These are phyloP conservation scores for Diplodia corticola DNA, from an alignment of 2,329 filamentous ascomycete genomes.

Conservation along the genomic window DNA sequence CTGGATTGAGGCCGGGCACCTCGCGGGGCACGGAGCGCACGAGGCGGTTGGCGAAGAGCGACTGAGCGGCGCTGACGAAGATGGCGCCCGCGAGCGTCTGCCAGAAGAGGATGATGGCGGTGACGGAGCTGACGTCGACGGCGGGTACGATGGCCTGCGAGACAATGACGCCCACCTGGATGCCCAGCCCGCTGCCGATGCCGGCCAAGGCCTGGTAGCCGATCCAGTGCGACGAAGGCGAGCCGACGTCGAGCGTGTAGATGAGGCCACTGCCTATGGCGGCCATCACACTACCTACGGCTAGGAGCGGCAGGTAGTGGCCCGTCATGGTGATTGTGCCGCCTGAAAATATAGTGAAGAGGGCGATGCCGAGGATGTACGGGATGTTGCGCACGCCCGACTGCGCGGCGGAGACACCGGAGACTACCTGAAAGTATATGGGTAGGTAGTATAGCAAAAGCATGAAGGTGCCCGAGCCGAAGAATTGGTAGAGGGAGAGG, in stretches of 20 bases:
- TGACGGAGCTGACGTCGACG: conserved; percentile 42
- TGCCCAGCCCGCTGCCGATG: conserved; percentile 44
- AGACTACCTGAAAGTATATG: conserved; percentile 51
- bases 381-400: conserved; percentile 48
- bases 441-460: conserved; percentile 49
- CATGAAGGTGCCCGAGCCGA: conserved; percentile 40
- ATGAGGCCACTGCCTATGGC: conserved; percentile 45
- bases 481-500: conserved; percentile 40
- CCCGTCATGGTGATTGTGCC: conserved; percentile 33
- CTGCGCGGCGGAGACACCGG: conserved; percentile 34
- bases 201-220: conserved; percentile 52
- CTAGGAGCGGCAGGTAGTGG: conserved; percentile 37
- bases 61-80: conserved; percentile 45
- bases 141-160: conserved; percentile 40
- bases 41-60: conserved; percentile 45
- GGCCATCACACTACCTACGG: conserved; percentile 34
- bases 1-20: conserved; percentile 39
- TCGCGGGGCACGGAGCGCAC: conserved; percentile 35
- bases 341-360: conserved; percentile 31
- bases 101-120: conserved; percentile 45
- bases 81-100: conserved; percentile 47
- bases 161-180: conserved; percentile 46
- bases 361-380: conserved; percentile 38
- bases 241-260: conserved; percentile 42
- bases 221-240: conserved; percentile 45